Evolutionary conservation across 2,329 filamentous ascomycete genomes (phyloP).

Genomic region (Fusarium algeriense): DNA sequence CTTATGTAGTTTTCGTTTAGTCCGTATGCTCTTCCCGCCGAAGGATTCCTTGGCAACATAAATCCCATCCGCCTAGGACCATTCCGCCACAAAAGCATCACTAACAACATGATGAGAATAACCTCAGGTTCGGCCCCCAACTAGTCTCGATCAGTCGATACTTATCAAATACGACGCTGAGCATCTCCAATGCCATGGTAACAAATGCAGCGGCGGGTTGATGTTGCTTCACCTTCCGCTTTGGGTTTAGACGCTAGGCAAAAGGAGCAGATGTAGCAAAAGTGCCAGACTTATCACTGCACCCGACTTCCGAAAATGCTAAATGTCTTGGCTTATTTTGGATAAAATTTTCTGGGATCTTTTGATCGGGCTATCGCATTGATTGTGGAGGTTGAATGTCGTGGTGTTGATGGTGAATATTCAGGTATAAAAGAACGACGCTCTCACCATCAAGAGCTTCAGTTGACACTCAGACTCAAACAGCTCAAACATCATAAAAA

Average conservation of each 20-base stretch:
- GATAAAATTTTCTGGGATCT: not conserved
- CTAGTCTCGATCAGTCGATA: conserved; percentile 12
- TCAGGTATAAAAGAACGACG: not conserved
- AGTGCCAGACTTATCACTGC: conserved; percentile 20
- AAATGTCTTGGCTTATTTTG: not conserved
- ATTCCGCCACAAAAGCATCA: not conserved
- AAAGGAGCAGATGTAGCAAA: conserved; percentile 7
- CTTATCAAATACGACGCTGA: conserved; percentile 9
- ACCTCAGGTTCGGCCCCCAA: not conserved
- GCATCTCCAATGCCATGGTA: not conserved
- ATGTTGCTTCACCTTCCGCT: conserved; percentile 1
- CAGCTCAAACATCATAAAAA: not conserved
- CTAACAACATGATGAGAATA: not conserved
- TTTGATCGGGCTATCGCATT: conserved; percentile 12
- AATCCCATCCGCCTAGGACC: not conserved
- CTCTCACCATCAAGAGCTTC: rapidly evolving
- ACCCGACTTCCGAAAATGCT: conserved; percentile 23
- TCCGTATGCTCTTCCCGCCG: not conserved
- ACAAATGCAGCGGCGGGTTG: not conserved
- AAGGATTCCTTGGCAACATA: conserved; percentile 11
- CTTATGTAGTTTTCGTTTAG: conserved; percentile 5
- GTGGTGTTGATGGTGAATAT: rapidly evolving
- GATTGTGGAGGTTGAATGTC: not conserved
- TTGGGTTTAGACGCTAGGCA: not conserved
- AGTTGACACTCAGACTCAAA: no score